Conservation (phyloP, 139 green algal species). For the Spirogloea muscicola region DNA sequence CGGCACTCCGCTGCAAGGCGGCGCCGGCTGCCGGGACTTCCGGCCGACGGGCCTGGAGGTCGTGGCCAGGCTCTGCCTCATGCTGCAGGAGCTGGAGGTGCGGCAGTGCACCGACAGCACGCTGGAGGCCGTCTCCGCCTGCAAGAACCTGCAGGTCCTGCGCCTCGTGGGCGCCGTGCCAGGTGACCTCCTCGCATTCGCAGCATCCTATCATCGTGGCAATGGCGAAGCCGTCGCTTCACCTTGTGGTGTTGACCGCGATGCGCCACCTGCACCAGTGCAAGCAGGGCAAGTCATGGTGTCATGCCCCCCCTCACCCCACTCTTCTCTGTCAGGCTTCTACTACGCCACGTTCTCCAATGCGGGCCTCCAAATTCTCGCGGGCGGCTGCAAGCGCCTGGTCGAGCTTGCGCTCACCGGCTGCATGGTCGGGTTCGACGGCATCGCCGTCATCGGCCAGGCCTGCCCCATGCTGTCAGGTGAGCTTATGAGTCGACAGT, state of each 20-base stretch:
- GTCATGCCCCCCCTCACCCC: too few relatives aligned
- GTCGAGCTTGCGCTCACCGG: constrained; percentile 18
- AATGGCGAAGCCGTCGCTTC: too few relatives aligned
- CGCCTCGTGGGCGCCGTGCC: constrained; percentile 13
- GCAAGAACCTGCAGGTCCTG: constrained; percentile 27
- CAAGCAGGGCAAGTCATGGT: too few relatives aligned
- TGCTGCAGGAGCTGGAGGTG: constrained; percentile 27
- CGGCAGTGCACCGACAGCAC: constrained; percentile 23
- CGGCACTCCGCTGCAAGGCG: too few relatives aligned
- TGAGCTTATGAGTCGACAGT: too few relatives aligned
- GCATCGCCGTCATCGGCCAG: constrained; percentile 2
- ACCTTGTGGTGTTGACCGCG: too few relatives aligned
- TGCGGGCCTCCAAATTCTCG: neutral
- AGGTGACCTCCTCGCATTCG: too few relatives aligned
- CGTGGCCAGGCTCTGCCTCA: constrained; percentile 2
- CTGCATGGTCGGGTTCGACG: constrained; percentile 6
- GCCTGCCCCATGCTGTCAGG: constrained; percentile 28
- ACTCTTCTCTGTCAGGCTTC: constrained; percentile 21
- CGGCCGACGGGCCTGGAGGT: constrained; percentile 35
- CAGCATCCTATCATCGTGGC: too few relatives aligned
- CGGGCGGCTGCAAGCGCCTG: constrained; percentile 8
- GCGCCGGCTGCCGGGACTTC: too few relatives aligned
- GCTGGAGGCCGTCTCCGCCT: constrained; percentile 2
- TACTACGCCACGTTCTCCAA: constrained; percentile 28
- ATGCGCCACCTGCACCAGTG: too few relatives aligned